phyloP scores from a whole-genome alignment of 1,284 basidiomycete species.

The Psilocybe mexicana region DNA sequence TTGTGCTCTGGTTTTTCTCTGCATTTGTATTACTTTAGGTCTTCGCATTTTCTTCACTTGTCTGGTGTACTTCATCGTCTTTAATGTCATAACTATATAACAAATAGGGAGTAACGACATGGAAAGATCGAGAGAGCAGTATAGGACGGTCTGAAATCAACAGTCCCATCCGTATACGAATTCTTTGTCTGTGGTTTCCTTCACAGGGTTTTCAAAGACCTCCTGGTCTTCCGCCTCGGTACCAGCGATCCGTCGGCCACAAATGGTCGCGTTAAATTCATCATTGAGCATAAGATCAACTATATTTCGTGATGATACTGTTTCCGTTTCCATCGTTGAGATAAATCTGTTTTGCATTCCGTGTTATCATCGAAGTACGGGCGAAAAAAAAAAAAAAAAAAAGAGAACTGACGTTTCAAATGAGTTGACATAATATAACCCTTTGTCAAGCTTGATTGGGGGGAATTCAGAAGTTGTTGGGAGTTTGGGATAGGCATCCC shows the following conservation, averaged over 20 bases:
- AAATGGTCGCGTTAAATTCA: conserved; percentile 64
- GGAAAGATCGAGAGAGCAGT: neutral
- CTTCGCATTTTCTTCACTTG: neutral
- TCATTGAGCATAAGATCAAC: conserved; percentile 77
- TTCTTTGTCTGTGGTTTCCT: conserved; percentile 27
- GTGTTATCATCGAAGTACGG: neutral
- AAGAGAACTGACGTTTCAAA: conserved; percentile 72
- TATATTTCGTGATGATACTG: conserved; percentile 79
- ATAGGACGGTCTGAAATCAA: conserved; percentile 22
- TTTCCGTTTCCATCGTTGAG: conserved; percentile 92
- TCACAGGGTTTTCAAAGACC: conserved; percentile 7
- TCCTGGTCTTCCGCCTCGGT: conserved; percentile 23
- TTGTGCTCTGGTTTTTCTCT: neutral
- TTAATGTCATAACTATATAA: neutral
- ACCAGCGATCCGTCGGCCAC: conserved; percentile 39
- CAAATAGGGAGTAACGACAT: neutral
- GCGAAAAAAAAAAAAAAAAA: neutral
- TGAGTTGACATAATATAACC: conserved; percentile 87
- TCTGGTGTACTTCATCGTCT: neutral
- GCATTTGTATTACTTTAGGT: neutral
- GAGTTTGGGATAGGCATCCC: conserved; percentile 77
- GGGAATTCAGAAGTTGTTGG: conserved; percentile 72
- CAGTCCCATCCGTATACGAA: conserved; percentile 76
- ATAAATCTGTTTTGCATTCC: conserved; percentile 53
- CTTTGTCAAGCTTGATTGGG: conserved; percentile 71